Evolutionary conservation across 176 grass and related monocot genomes (phyloP).

Genomic region (Metroxylon sagu): DNA sequence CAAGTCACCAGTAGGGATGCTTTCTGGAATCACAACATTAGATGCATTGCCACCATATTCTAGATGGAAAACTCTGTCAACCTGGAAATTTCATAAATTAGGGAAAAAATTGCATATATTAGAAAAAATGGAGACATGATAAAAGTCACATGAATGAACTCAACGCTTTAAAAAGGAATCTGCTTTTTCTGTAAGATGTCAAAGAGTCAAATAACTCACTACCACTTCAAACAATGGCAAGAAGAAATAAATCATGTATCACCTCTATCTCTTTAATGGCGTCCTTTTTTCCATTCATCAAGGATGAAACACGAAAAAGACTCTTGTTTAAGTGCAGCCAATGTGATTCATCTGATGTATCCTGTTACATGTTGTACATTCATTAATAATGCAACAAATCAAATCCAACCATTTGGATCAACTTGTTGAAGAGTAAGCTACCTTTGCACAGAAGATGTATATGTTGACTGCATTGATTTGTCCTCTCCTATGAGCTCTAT

Average conservation of each 20-base stretch:
- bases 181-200: no score
- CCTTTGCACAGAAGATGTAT: conserved; percentile 97
- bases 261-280: conserved; percentile 90
- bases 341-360: conserved; percentile 67
- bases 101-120: no score
- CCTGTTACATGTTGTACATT: conserved; percentile 14
- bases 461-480: conserved; percentile 92
- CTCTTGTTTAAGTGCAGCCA: conserved; percentile 77
- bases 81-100: conserved; percentile 44
- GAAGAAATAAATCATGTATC: conserved; percentile 6
- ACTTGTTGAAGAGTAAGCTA: conserved; percentile 15
- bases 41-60: conserved; percentile 31
- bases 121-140: no score
- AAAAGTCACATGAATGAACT: no score
- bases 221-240: background rate
- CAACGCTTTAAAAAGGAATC: no score
- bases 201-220: no score
- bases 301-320: conserved; percentile 68
- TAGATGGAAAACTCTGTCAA: conserved; percentile 70
- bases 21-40: conserved; percentile 16
- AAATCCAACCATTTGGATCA: background rate
- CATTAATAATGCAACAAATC: background rate
- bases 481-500: conserved; percentile 92
- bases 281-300: conserved; percentile 93
- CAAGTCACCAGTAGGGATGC: conserved; percentile 1